Evolutionary conservation across 495 filamentous ascomycete species (phyloP).

Genomic region (Trichoderma orchidacearum): DNA sequence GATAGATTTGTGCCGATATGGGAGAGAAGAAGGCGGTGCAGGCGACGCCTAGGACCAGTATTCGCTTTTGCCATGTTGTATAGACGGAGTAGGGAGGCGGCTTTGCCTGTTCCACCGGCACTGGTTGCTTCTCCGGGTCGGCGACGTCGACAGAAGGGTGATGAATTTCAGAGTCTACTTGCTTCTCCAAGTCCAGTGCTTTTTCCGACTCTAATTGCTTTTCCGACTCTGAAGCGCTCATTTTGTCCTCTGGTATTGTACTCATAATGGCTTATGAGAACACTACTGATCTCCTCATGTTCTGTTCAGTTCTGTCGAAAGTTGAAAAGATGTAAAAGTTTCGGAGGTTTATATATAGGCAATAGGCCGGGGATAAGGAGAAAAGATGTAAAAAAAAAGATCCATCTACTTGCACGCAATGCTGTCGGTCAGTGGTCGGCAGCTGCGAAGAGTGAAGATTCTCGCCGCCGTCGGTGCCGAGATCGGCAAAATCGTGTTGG

Average conservation of each 20-base stretch:
- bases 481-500: not conserved
- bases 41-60: constrained; percentile 48
- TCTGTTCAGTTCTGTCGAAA: not conserved
- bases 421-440: not conserved
- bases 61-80: constrained; percentile 38
- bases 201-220: not conserved
- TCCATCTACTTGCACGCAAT: not conserved
- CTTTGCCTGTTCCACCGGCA: not conserved
- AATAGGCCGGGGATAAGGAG: not conserved
- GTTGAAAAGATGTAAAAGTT: not conserved
- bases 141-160: not conserved
- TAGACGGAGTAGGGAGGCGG: constrained; percentile 37
- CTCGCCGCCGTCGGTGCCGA: constrained; percentile 2
- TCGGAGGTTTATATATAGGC: not conserved
- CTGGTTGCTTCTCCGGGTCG: not conserved
- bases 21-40: constrained; percentile 55
- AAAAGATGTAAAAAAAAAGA: not conserved
- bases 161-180: too few relatives aligned
- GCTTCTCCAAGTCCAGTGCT: too few relatives aligned
- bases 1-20: constrained; percentile 57
- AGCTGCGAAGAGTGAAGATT: not conserved
- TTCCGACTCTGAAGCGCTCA: not conserved
- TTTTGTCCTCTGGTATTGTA: not conserved
- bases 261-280: not conserved
- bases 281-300: not conserved